Evolutionary conservation across 441 rosid species (phyloP), one percentile per base, ranked within the genome.

Genomic region (Gossypium aridum): DNA sequence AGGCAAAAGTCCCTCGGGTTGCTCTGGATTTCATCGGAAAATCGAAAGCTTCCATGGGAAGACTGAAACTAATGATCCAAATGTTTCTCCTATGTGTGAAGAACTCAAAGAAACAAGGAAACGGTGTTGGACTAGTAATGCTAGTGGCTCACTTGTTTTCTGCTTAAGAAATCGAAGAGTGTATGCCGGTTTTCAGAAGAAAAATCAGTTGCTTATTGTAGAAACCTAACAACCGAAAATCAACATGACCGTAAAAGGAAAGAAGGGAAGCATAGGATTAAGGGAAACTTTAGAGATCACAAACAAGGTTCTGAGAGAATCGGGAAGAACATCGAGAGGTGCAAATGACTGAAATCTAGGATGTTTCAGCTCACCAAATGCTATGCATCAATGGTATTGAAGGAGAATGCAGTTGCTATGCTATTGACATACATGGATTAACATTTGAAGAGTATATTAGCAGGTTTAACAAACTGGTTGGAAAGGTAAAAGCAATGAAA

Each of bases 101-200:
- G 63, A 61, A 60, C 45, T 60, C 70, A 3, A 76, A 28, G 61
- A 74, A 53, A 64, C 71, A 53, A 20, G 25, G 54, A 7, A 47
- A 76, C 2, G 45, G 26, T 45, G 39, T 34, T 34, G 39, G 39
- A 34, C 7, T 64, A 70, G 51, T 12, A 69, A 25, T n/a, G 67
- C 31, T 37, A 28, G 14, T 26, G 51, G 37, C 25, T 26, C 74
- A 1, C 45, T 22, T 28, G 16, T 34, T 62, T 37, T 34, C 49
- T 55, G 10, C 54, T 23, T 17, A 61, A 55, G 26, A 56, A 37
- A 20, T 70, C 45, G 0, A 75, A 74, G 61, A 62, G 49, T 23
- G 23, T 67, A 64, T 54, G 23, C 12, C 56, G 55, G 70, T 62
- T 61, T 60, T 53, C 54, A 70, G 68, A 70, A 61, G 63, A n/a